These are phyloP conservation scores for Trametes coccinea DNA, from an alignment of 768 basidiomycete genomes.

Conservation along the genomic window DNA sequence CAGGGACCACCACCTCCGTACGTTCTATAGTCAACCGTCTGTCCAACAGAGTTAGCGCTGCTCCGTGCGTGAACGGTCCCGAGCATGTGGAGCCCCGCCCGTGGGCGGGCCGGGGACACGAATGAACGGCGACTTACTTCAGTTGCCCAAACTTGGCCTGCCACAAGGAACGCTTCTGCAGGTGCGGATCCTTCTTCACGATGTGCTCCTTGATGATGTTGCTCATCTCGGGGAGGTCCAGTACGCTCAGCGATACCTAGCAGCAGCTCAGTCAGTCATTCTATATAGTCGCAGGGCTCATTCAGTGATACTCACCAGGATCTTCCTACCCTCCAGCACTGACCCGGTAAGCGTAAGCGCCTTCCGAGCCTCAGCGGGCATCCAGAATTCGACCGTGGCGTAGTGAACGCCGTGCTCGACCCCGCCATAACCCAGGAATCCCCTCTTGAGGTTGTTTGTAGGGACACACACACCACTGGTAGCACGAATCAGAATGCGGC, in stretches of 20 bases:
- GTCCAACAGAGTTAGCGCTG: background rate
- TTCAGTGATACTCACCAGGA: slow-evolving; percentile 38
- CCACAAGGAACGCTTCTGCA: slow-evolving; percentile 7
- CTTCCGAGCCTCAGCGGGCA: slow-evolving; percentile 36
- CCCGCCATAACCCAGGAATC: background rate
- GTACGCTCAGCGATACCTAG: slow-evolving; percentile 25
- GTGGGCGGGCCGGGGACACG: background rate
- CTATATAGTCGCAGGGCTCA: background rate
- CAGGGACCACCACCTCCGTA: slow-evolving; percentile 14
- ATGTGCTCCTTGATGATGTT: slow-evolving; percentile 8
- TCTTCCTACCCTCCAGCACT: slow-evolving; percentile 37
- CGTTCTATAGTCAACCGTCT: slow-evolving; percentile 16
- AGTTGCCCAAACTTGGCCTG: slow-evolving; percentile 12
- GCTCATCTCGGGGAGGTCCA: slow-evolving; percentile 35
- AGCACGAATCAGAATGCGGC: slow-evolving; percentile 39
- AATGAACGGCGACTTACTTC: slow-evolving; percentile 5
- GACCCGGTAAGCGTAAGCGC: slow-evolving; percentile 45
- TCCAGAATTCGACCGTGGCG: slow-evolving; percentile 49
- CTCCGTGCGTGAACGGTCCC: background rate
- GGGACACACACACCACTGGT: slow-evolving; percentile 29
- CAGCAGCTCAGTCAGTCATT: background rate
- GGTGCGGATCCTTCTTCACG: slow-evolving; percentile 4
- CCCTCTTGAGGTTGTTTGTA: slow-evolving; percentile 4
- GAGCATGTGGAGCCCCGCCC: background rate
- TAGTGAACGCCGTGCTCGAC: slow-evolving; percentile 37